A percentile compares a stretch with the other conserved stretches of the same genome.
These are phyloP conservation scores for Hyaloperonospora arabidopsidis DNA, from an alignment of 352 stramenopile species.

Conservation along the genomic window DNA sequence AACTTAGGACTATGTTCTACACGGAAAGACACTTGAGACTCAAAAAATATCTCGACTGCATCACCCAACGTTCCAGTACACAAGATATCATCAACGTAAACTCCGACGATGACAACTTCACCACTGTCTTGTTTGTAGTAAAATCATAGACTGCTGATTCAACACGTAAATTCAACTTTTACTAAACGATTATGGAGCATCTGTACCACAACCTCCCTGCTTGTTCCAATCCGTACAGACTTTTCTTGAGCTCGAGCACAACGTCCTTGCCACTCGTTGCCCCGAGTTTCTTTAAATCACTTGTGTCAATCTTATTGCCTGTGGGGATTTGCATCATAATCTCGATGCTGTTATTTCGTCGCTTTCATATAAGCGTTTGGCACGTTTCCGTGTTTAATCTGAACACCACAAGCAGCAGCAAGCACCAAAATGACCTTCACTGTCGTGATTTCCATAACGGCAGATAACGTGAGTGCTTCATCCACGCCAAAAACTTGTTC, in stretches of 20 bases:
- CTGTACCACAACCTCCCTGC: constrained; percentile 25
- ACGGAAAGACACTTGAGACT: too few relatives aligned
- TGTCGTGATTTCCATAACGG: constrained; percentile 10
- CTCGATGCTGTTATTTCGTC: not conserved
- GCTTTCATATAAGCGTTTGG: not conserved
- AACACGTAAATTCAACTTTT: constrained; percentile 6
- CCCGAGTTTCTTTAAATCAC: not conserved
- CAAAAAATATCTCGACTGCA: too few relatives aligned
- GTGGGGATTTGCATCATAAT: constrained; percentile 13
- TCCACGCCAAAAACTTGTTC: constrained; percentile 20
- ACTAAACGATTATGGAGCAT: constrained; percentile 13
- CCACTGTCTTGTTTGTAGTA: constrained; percentile 2
- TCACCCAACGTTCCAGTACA: constrained; percentile 18
- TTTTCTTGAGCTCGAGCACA: constrained; percentile 14
- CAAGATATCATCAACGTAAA: constrained; percentile 29
- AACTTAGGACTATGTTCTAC: constrained; percentile 17
- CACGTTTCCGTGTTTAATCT: not conserved
- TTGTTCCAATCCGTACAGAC: constrained; percentile 28
- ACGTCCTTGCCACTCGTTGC: constrained; percentile 7
- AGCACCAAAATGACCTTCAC: constrained; percentile 6
- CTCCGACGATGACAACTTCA: constrained; percentile 9
- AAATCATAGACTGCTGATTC: not conserved
- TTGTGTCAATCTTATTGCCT: constrained; percentile 11
- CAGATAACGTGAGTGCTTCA: not conserved
- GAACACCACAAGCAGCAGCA: not conserved